Evolutionary conservation across 345 rosid genomes (phyloP), one percentile per base, ranked within the genome.

Genomic region (Melastoma malabathricum): DNA sequence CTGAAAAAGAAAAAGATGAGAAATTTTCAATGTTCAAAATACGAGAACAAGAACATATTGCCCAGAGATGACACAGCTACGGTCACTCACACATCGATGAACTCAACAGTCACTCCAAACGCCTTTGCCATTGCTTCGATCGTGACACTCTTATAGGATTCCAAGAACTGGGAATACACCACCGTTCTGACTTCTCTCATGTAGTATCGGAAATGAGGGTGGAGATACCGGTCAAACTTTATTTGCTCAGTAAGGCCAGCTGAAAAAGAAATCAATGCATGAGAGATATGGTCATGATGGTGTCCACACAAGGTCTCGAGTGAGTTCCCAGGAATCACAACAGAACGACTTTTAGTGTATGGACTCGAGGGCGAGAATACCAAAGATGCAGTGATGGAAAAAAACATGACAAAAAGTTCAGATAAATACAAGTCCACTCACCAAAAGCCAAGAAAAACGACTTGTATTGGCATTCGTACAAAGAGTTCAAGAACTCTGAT

Each of bases 81-180:
- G 34, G 43, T 10, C 46, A 73, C 99, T 88, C 72, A 93, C 99
- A 75, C 59, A 60, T 93, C 95, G 56, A 88, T 85, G 80, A 88
- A 88, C 23, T 93, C 97, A 39, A 85, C 79, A 0, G 95, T 77
- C 27, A 88, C 99, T 6, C 99, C 96, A 68, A 88, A 93, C 46
- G 99, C 96, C 75, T 70, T 93, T 12, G 97, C 95, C 99, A 93
- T 93, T 19, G 97, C 94, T 58, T 85, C 97, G 17, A 93, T 78
- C 4, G 99, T 85, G 50, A 93, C 97, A 59, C 99, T 88, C 81
- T 85, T 93, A 60, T 93, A 88, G 13, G 97, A 88, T 59, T 93
- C 99, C 58, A 93, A 50, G 64, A 88, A 93, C 73, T 88, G 99
- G 15, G 94, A 93, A 65, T 93, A 93, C 6, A 93, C 89, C 48